Base-by-base conservation (phyloP, 305 asterid genomes). In the Solanum hybrid region DNA sequence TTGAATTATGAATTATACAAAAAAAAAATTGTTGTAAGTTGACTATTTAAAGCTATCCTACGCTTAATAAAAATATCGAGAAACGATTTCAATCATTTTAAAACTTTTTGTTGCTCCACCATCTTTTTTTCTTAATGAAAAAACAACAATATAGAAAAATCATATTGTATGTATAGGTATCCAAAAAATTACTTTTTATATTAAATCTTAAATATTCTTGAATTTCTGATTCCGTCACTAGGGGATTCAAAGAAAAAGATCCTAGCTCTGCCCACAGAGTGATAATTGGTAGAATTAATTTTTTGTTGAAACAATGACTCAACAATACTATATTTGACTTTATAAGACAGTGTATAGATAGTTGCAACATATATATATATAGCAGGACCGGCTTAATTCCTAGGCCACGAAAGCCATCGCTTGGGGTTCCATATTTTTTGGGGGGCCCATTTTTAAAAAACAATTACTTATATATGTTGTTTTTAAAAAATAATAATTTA, bases 191-290 rank as follows among this genome's bases (percentile, higher is more conserved):
- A n/a, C 29, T 0, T 67, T 67, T 67, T 5, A 0, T 67, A 67
- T 67, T 67, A 67, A 67, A 67, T 4, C 3, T 67, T 67, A 5
- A 67, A 67, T 24, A 67, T 18, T 10, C 4, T 71, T 71, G 0
- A 13, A 28, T 73, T 73, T 31, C 28, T 64, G 0, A 22, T n/a
- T 64, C 1, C 1, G 1, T 4, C 24, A 1, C 2, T 0, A 9
- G 11, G 13, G 29, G 11, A 61, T 61, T 61, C 73, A 61, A 61
- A 1, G 5, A 61, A 61, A 20, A 20, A 61, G 5, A 61, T 34
- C 35, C 35, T 34, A 34, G 35, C 35, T 34, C 35, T 34, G 36
- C 36, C 36, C 36, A 34, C 36, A 5, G 36, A 34, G 36, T 34
- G 36, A 34, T 34, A 34, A 34, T 34, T 34, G 36, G 36, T 34